Percentiles rank a stretch among this genome's conserved stretches.
These are phyloP conservation scores for Aurifilum marmelostoma DNA, from an alignment of 2,329 filamentous ascomycete species.

Conservation along the genomic window DNA sequence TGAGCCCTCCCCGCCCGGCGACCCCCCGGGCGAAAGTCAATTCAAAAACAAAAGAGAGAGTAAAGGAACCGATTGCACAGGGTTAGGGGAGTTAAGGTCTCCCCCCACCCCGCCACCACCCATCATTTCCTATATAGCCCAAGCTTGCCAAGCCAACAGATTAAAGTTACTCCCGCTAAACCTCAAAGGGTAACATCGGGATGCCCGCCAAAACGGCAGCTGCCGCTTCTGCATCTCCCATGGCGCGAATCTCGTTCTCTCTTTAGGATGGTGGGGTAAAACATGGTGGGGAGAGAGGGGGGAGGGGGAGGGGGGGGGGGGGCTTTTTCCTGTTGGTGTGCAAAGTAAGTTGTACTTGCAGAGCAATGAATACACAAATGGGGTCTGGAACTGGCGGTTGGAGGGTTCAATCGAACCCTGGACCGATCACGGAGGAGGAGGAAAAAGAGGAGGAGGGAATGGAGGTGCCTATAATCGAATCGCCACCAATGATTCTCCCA, in stretches of 20 bases:
- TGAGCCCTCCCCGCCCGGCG: too few relatives aligned
- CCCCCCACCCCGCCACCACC: background rate
- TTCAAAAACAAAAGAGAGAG: too few relatives aligned
- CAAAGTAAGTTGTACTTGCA: background rate
- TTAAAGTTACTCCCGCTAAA: constrained; percentile 5
- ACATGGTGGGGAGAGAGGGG: background rate
- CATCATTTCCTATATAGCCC: background rate
- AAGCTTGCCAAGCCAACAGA: background rate
- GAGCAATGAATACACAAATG: background rate
- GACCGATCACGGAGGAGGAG: background rate
- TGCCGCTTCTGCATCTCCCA: constrained; percentile 5
- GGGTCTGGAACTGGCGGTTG: too few relatives aligned
- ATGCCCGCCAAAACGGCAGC: constrained; percentile 6
- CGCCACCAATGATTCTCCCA: too few relatives aligned
- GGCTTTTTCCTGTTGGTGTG: background rate
- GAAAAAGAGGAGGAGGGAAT: too few relatives aligned
- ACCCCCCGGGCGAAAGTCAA: too few relatives aligned
- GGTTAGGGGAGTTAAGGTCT: constrained; percentile 16
- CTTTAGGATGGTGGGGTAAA: background rate
- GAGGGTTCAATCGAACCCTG: too few relatives aligned
- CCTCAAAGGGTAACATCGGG: background rate
- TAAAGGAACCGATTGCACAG: background rate
- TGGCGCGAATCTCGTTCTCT: constrained; percentile 2
- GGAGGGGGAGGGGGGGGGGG: background rate
- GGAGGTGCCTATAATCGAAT: too few relatives aligned